Base-by-base conservation (phyloP, 2,329 filamentous ascomycete species). In the Phaeoacremonium minimum region DNA sequence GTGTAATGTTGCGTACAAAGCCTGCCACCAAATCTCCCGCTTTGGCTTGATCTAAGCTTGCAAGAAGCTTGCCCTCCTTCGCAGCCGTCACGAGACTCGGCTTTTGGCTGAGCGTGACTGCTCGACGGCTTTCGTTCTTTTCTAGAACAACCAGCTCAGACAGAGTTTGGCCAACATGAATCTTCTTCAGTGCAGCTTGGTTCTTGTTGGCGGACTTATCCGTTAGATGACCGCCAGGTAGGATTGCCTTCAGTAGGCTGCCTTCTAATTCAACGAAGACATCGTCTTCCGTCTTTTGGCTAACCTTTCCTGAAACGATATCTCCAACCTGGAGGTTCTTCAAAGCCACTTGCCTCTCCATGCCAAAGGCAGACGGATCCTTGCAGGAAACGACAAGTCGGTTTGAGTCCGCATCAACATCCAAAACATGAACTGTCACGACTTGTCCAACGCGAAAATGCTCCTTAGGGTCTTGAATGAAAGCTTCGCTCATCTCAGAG, bases 401-500 rank as follows among this genome's bases (percentile, higher is more conserved):
- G 42, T 75, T 72, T 28, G 76, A 69, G 39, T 84, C 79, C 2
- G 80, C 67, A 48, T 95, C 81, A 33, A 96, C 80, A 33, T 83
- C 85, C 20, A 95, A 62, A n/a, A 94, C 80, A 52, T 91, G 87
- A 15, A 96, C 86, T 51, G 80, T 94, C 46, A 98, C 84, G 2
- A 95, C 91, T 58, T 98, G 93, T 1, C 93, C 94, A 30, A 81
- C 65, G 22, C 84, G 81, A 67, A 98, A 98, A 61, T 97, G 90
- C 52, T 94, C 82, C 31, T 77, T 79, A 5, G 93, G 89, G 52
- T 96, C 86, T 47, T 85, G 78, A 52, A 98, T 96, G 55, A 85
- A 96, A 9, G 90, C 89, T 58, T 98, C 93, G 57, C 93, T 97
- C 93, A 98, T 98, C 62, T 98, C 91, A 2, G 87, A 87, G 1